Evolutionary conservation across 495 filamentous ascomycete genomes (phyloP), one percentile per base, ranked within the genome.

Genomic region (Aspergillus olivimuriae): DNA sequence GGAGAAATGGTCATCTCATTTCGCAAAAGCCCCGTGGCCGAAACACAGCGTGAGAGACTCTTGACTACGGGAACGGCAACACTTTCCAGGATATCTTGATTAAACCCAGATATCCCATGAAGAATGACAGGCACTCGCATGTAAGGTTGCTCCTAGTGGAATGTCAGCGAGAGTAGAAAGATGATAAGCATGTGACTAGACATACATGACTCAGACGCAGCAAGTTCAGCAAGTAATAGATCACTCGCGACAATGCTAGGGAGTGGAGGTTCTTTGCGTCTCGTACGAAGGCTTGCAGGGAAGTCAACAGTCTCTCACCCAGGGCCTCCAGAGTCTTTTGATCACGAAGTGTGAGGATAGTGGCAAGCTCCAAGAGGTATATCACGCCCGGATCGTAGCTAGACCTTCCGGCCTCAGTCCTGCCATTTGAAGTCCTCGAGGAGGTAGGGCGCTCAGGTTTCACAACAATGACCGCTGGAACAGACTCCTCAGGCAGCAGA

Each of bases 1-100:
- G 92, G 92, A 19, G 91, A 95, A 15, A 87, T 89, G 55, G 91
- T 89, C 47, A 97, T 87, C 64, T 96, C 91, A 48, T 83, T 95
- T 43, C 87, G 78, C 16, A 99, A 74, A 18, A 82, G 80, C 19
- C 79, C 79, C 0, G 86, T 77, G 43, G 85, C 77, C 36, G 81
- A 78, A 44, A 91, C 81, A 55, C 92, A 97, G 15, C 83, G 70
- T 20, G 78, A 75, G 11, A 99, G 68, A 2, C 92, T 90, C 54
- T 85, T 83, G 20, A 95, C 68, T 1, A 89, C 76, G 1, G 87
- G 74, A 18, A 74, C 69, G 3, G 89, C 84, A 1, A 87, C 81
- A 55, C 83, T 86, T 39, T 85, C 79, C 30, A 96, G 66, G 4
- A 80, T 74, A 36, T 86, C 78, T 52, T 84, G 81, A 24, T 89